phyloP scores from a whole-genome alignment of 345 rosid genomes.

The Lenwebbia sp. region DNA sequence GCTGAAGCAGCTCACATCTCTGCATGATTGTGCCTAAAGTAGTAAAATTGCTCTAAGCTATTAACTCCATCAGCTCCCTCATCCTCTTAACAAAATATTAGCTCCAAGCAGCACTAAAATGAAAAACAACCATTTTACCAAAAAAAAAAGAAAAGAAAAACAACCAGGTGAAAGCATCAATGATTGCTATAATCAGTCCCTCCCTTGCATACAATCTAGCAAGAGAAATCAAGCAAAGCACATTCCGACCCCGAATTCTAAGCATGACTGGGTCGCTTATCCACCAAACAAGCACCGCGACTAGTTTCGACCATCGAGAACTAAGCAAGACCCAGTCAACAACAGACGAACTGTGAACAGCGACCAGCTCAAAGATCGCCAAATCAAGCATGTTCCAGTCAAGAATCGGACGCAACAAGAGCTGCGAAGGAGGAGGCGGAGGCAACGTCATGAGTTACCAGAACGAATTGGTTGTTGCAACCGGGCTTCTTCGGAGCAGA shows the following conservation, averaged over 20 bases:
- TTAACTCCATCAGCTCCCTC: neutral
- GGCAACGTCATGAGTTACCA: conserved; percentile 37
- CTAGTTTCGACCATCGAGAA: neutral
- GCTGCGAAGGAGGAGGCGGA: conserved; percentile 4
- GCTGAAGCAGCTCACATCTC: neutral
- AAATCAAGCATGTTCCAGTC: conserved; percentile 14
- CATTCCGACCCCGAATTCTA: neutral
- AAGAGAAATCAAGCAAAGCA: neutral
- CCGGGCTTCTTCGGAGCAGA: conserved; percentile 94
- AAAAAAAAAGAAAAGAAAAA: no score
- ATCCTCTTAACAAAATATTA: neutral
- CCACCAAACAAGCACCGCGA: neutral
- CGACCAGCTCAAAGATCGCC: neutral
- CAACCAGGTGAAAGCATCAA: neutral
- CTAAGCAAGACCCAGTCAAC: neutral
- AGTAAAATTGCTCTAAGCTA: neutral
- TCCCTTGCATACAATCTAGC: neutral
- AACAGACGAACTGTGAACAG: neutral
- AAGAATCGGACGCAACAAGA: conserved; percentile 11
- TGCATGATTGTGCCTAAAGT: neutral
- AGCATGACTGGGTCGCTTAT: neutral
- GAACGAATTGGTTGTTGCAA: conserved; percentile 92
- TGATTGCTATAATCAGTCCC: neutral
- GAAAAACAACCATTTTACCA: no score
- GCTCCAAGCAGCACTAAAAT: neutral